Conservation (phyloP, 805 yeast species). For the Cyberlindnera misumaiensis region DNA sequence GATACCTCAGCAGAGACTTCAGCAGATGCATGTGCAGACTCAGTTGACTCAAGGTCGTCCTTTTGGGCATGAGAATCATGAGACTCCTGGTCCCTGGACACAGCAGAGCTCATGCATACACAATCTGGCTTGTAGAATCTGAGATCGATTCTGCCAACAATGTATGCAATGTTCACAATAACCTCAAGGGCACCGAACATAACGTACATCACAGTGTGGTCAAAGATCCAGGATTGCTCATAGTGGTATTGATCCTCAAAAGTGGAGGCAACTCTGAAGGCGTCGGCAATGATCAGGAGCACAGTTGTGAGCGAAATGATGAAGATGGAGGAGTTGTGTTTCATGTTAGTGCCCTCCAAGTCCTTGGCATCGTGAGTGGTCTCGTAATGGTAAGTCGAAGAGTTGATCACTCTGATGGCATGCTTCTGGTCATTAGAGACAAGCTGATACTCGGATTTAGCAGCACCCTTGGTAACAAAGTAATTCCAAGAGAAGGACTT, state of each 20-base stretch:
- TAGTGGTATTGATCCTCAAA: constrained; percentile 29
- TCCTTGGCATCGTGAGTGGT: constrained; percentile 15
- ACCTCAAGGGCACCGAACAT: constrained; percentile 65
- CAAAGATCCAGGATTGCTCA: constrained; percentile 37
- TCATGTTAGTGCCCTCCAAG: constrained; percentile 25
- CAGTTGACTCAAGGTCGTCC: too few relatives aligned
- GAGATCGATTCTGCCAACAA: constrained; percentile 63
- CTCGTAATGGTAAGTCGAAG: constrained; percentile 39
- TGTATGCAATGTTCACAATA: constrained; percentile 46
- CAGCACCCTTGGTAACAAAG: constrained; percentile 49
- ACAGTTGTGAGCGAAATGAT: constrained; percentile 39
- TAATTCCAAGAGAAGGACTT: constrained; percentile 54
- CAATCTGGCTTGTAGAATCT: constrained; percentile 74
- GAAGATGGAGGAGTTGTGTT: constrained; percentile 45
- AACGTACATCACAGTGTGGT: constrained; percentile 59
- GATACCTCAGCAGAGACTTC: too few relatives aligned
- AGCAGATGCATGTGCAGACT: too few relatives aligned
- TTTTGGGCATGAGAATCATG: too few relatives aligned
- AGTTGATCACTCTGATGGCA: constrained; percentile 55
- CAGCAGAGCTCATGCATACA: too few relatives aligned
- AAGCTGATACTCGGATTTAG: constrained; percentile 35
- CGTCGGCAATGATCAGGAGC: constrained; percentile 42
- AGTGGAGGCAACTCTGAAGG: constrained; percentile 43
- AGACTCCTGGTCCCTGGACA: too few relatives aligned
- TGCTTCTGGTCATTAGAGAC: constrained; percentile 26